Base-by-base conservation (phyloP, 2,329 filamentous ascomycete genomes). In the Cyanodermella asteris region DNA sequence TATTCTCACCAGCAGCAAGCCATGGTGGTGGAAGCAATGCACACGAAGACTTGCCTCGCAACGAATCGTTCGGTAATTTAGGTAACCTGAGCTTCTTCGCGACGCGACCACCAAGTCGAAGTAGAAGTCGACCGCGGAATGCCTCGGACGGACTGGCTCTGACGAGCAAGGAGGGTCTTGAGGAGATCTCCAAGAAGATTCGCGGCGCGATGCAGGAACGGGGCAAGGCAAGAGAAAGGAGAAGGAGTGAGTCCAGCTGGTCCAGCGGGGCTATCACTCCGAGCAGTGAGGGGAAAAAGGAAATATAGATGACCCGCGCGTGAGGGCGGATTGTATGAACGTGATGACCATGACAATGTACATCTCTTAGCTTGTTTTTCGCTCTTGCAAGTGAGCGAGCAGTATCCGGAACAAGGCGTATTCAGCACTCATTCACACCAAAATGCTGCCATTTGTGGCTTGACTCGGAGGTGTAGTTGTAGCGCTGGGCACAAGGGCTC, bases 1-100 rank as follows among this genome's bases (percentile, higher is more conserved):
- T n/a, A n/a, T n/a, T n/a, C n/a, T 11, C 17, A 19, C 28, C 36
- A 22, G 26, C 32, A 23, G 29, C 44, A 34, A 42, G 43, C 28
- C 40, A 43, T 7, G 38, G 40, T 18, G 38, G 46, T 43, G 23
- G 42, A 41, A 30, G 45, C 53, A 35, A 49, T 47, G 22, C 53
- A 53, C 27, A 53, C 50, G 47, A 60, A 44, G 50, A 71, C 64
- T 35, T 70, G 1, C 82, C 84, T 6, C 71, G 76, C 31, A 93
- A 91, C 53, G 87, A 94, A 49, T 87, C 77, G 1, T 93, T 93
- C 53, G 72, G 72, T 47, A 84, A 94, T 46, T 73, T 94, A 34
- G 74, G 77, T 8, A 69, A 65, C 24, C 73, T 91, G 36, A 77
- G 75, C 32, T 72, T 97, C 50, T 97, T 94, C 52, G 80, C 82